Evolutionary conservation across 345 rosid genomes (phyloP).

Genomic region (Arabidopsis suecica): DNA sequence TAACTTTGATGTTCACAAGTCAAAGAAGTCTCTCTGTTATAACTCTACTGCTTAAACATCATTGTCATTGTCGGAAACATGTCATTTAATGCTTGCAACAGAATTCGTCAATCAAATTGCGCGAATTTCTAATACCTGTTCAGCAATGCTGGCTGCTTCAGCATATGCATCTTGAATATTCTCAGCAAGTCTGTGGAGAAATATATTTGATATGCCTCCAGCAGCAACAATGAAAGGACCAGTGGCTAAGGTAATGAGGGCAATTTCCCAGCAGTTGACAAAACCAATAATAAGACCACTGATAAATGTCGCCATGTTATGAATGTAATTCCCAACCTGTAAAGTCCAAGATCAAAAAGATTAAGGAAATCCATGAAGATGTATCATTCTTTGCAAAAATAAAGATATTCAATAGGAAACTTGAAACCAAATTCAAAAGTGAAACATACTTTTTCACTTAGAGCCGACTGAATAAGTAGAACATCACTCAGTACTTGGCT

Average conservation of each 20-base stretch:
- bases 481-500: conserved; percentile 99
- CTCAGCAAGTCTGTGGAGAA: conserved; percentile 98
- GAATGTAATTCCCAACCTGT: conserved; percentile 99
- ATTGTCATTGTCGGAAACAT: conserved; percentile 22
- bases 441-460: conserved; percentile 86
- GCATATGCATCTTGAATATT: conserved; percentile 99
- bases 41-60: conserved; percentile 19
- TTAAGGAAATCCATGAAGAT: conserved; percentile 22
- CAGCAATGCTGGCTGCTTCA: conserved; percentile 98
- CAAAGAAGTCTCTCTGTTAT: conserved; percentile 26
- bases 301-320: conserved; percentile 99
- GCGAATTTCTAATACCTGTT: conserved; percentile 63
- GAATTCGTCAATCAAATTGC: background rate
- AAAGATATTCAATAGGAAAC: conserved; percentile 21
- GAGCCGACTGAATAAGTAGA: conserved; percentile 97
- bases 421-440: conserved; percentile 37
- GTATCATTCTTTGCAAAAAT: conserved; percentile 26
- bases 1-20: conserved; percentile 2
- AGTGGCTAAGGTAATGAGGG: conserved; percentile 88
- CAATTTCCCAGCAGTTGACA: conserved; percentile 98
- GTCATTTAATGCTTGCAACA: conserved; percentile 22
- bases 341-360: conserved; percentile 31
- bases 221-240: conserved; percentile 99
- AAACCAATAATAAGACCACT: conserved; percentile 88
- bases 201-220: conserved; percentile 99